These are phyloP conservation scores for Russula sp. DNA, from an alignment of 768 basidiomycete genomes.

Conservation along the genomic window DNA sequence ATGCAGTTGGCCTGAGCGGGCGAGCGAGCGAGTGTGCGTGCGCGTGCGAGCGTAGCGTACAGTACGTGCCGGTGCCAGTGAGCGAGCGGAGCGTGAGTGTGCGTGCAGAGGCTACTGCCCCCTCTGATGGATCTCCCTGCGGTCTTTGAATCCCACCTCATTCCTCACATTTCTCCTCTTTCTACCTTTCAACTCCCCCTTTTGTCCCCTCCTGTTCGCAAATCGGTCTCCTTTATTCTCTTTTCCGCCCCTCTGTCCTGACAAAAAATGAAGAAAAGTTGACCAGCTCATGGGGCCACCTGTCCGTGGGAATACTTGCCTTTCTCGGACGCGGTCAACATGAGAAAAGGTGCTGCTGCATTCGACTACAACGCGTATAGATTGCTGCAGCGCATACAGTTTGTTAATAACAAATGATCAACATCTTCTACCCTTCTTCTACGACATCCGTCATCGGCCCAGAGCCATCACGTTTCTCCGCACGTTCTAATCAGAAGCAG, in stretches of 20 bases:
- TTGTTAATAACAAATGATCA: neutral
- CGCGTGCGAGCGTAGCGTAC: neutral
- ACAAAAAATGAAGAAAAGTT: neutral
- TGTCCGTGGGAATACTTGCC: slow-evolving; percentile 5
- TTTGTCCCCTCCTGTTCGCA: neutral
- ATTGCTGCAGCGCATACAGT: neutral
- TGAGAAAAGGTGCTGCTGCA: neutral
- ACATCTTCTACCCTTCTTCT: neutral
- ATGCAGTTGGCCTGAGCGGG: neutral
- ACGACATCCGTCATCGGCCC: neutral
- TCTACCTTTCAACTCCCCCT: neutral
- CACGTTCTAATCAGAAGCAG: neutral
- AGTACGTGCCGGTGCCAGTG: too few species aligned
- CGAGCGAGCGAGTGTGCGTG: neutral
- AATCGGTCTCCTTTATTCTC: neutral
- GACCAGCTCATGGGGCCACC: neutral
- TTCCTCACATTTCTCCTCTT: neutral
- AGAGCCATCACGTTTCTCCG: neutral
- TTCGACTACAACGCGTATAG: neutral
- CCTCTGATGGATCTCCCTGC: neutral
- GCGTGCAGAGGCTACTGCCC: too few species aligned
- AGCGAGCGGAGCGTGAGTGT: too few species aligned
- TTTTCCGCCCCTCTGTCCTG: neutral
- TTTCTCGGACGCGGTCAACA: slow-evolving; percentile 10
- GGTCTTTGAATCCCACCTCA: slow-evolving; percentile 2